A percentile compares a stretch with the other conserved stretches of the same genome.
Evolutionary conservation across 345 rosid genomes (phyloP).

Genomic region (Erucastrum elatum): DNA sequence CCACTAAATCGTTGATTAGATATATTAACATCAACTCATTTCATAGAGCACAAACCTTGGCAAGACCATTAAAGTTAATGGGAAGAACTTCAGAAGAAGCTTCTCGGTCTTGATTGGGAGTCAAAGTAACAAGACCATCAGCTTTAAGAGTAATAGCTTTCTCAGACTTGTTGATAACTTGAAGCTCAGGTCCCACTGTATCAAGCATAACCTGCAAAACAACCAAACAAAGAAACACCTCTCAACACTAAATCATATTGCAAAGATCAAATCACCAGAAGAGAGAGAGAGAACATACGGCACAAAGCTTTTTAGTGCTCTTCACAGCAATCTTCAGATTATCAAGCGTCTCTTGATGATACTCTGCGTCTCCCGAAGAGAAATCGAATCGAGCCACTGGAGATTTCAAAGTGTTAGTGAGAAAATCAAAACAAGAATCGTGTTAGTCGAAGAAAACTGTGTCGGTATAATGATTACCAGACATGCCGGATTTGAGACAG

Average conservation of each 20-base stretch:
- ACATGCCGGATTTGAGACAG: slow-evolving; percentile 93
- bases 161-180: slow-evolving; percentile 79
- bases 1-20: not conserved
- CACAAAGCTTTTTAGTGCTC: slow-evolving; percentile 86
- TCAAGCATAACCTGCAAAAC: slow-evolving; percentile 99
- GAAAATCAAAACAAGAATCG: not conserved
- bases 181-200: slow-evolving; percentile 91
- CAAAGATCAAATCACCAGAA: slow-evolving; percentile 12
- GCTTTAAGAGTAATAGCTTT: slow-evolving; percentile 71
- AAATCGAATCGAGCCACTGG: slow-evolving; percentile 93
- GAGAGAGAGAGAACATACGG: slow-evolving; percentile 45
- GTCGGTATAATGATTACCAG: slow-evolving; percentile 55
- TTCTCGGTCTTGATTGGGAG: slow-evolving; percentile 73
- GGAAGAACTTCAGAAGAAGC: slow-evolving; percentile 87
- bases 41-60: slow-evolving; percentile 55
- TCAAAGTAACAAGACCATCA: slow-evolving; percentile 72
- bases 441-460: not conserved
- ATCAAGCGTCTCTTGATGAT: slow-evolving; percentile 85
- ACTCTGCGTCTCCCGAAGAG: slow-evolving; percentile 78
- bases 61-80: slow-evolving; percentile 81
- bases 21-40: not conserved
- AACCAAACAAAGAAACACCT: not conserved
- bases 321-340: slow-evolving; percentile 76
- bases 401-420: not conserved
- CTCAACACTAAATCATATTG: not conserved